phyloP scores from a whole-genome alignment of 345 rosid species.

The Aurinia saxatilis region DNA sequence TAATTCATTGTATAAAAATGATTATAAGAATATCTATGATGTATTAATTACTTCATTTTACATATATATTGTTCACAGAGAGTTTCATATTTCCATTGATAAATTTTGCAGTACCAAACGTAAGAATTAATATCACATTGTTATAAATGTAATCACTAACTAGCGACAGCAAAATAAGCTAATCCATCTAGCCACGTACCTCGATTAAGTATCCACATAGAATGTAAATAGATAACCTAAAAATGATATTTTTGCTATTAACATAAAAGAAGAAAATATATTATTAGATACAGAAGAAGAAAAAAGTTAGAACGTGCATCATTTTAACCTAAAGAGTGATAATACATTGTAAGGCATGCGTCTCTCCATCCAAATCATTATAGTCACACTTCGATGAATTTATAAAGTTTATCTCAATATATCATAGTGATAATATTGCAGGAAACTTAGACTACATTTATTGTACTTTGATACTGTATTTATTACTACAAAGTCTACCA shows the following conservation, averaged over 20 bases:
- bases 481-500: not conserved
- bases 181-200: not conserved
- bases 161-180: too few species aligned
- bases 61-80: too few species aligned
- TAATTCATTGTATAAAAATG: too few species aligned
- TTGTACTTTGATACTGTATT: not conserved
- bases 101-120: too few species aligned
- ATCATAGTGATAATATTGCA: not conserved
- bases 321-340: constrained; percentile 9
- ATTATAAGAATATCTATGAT: too few species aligned
- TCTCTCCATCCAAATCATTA: constrained; percentile 15
- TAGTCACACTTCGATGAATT: not conserved
- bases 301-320: constrained; percentile 1
- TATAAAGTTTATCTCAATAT: not conserved
- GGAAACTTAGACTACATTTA: not conserved
- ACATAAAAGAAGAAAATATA: not conserved
- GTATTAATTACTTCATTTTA: too few species aligned
- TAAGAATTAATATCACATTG: too few species aligned
- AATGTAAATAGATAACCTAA: not conserved
- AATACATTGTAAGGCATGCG: constrained; percentile 23
- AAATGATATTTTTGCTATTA: not conserved
- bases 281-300: not conserved
- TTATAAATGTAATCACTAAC: too few species aligned
- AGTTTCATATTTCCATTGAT: too few species aligned
- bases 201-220: not conserved